Conservation (phyloP, 2,329 filamentous ascomycete species). For the Talaromyces sp. region DNA sequence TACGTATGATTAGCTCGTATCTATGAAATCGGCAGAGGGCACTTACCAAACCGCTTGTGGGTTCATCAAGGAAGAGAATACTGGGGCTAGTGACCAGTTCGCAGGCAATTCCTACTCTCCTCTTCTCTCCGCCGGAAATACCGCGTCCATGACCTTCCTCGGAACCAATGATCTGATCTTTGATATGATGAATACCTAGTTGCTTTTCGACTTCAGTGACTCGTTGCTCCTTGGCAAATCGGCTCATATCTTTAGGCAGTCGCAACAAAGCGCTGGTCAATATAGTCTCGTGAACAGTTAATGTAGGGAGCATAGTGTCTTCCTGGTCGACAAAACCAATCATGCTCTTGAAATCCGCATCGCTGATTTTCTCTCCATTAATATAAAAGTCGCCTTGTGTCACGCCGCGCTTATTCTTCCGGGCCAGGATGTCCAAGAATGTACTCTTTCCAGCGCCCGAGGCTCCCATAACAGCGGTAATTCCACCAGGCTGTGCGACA, state of each 20-base stretch:
- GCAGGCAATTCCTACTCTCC: constrained; percentile 93
- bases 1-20: constrained; percentile 21
- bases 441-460: constrained; percentile 97
- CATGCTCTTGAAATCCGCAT: constrained; percentile 83
- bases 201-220: constrained; percentile 94
- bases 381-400: constrained; percentile 81
- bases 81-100: constrained; percentile 96
- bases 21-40: background rate
- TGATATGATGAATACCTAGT: constrained; percentile 89
- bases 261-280: constrained; percentile 87
- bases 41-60: constrained; percentile 74
- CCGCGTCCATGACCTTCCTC: constrained; percentile 92
- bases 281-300: constrained; percentile 98
- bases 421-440: constrained; percentile 90
- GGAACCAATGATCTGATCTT: constrained; percentile 90
- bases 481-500: constrained; percentile 87
- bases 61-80: constrained; percentile 94
- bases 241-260: constrained; percentile 88
- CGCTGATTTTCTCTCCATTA: constrained; percentile 84
- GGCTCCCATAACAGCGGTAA: constrained; percentile 96
- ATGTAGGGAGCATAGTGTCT: constrained; percentile 90
- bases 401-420: constrained; percentile 90
- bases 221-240: constrained; percentile 80
- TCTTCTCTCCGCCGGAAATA: constrained; percentile 95
- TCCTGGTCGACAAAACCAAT: constrained; percentile 98